Base-by-base conservation (phyloP, 257 asterid genomes). In the Paulownia fortunei region DNA sequence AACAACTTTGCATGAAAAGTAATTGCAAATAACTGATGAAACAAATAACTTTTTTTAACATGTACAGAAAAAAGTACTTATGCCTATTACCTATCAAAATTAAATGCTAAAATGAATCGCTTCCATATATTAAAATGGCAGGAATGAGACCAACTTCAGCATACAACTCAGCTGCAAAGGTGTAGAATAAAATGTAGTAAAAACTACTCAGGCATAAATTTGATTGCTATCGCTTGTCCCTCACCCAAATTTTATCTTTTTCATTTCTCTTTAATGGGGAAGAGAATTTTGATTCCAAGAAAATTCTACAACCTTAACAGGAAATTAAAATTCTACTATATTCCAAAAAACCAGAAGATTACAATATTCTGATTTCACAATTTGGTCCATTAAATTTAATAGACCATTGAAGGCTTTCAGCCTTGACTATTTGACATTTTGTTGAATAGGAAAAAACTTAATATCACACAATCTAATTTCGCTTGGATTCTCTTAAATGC, bases 1-100 rank as follows among this genome's bases (percentile, higher is more conserved):
- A 72, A 67, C 49, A 75, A 71, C 73, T 66, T 80, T 64, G 19
- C 49, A 36, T 32, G 71, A 36, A 63, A 32, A 70, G n/a, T 26
- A 55, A 74, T 5, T 63, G 30, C 12, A 24, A 26, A 47, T 46
- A 60, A n/a, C 5, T 47, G 32, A 76, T 39, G 13, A 10, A 10
- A 74, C 19, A 15, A 71, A 60, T n/a, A 24, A 8, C n/a, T 2
- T 6, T 0, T 2, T 24, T 10, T 5, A 44, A 60, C 8, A 34
- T 16, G 8, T 60, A 52, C 26, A 37, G 46, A 23, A 39, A 26
- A 66, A 19, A 70, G 21, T n/a, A 13, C 8, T 23, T 58, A 58
- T 8, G 32, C 16, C 27, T 61, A 27, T 18, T 24, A 9, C 36
- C 62, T 27, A 47, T 49, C 46, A 55, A 76, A 74, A 49, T 39